phyloP scores from a whole-genome alignment of 2,329 filamentous ascomycete species.

The Ceratocystis cubensis region DNA sequence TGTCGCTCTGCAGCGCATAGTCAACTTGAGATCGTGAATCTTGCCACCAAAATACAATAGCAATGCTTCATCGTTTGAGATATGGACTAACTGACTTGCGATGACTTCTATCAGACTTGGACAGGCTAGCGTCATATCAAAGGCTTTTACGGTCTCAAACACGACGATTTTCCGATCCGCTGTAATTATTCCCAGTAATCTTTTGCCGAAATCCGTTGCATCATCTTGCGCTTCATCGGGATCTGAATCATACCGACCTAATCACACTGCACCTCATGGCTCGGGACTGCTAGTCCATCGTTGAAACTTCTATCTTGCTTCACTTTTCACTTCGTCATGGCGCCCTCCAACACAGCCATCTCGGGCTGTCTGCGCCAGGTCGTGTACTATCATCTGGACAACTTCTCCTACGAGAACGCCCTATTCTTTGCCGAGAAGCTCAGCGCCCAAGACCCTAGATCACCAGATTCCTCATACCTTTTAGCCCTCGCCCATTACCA shows the following conservation, averaged over 20 bases:
- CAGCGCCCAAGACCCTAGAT: slow-evolving; percentile 68
- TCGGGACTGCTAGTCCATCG: slow-evolving; percentile 14
- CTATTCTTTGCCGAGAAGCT: slow-evolving; percentile 87
- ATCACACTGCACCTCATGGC: slow-evolving; percentile 17
- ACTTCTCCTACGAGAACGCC: slow-evolving; percentile 76
- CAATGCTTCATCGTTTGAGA: not conserved
- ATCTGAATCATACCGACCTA: not conserved
- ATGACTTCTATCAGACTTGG: not conserved
- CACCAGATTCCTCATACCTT: slow-evolving; percentile 68
- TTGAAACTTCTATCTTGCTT: slow-evolving; percentile 12
- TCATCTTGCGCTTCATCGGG: not conserved
- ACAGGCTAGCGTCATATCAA: not conserved
- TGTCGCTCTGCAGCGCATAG: not conserved
- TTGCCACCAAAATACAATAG: not conserved
- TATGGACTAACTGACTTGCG: not conserved
- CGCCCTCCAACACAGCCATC: slow-evolving; percentile 39
- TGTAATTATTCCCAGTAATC: not conserved
- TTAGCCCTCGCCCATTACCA: slow-evolving; percentile 75
- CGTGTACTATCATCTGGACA: slow-evolving; percentile 67
- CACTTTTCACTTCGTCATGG: slow-evolving; percentile 30
- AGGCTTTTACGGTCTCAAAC: not conserved
- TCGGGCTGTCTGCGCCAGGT: slow-evolving; percentile 45
- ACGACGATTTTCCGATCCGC: not conserved
- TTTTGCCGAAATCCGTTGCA: not conserved
- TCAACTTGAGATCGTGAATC: not conserved